Conservation (phyloP, 1,139 yeast genomes). For the Candida frijolesensis region DNA sequence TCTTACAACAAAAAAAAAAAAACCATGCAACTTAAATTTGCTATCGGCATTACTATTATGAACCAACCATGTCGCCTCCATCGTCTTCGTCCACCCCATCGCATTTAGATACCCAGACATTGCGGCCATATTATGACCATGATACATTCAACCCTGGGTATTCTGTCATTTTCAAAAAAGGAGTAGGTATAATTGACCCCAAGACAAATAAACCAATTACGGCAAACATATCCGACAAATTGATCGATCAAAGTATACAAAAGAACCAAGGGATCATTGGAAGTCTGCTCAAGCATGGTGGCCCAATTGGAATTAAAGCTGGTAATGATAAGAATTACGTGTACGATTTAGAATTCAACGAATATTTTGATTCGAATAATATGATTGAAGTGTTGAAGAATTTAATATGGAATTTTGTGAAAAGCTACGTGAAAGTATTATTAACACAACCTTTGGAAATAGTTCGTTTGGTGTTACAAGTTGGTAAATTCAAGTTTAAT, state of each 20-base stretch:
- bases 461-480: slow-evolving; percentile 75
- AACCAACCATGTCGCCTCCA: background rate
- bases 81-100: slow-evolving; percentile 1
- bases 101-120: slow-evolving; percentile 17
- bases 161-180: slow-evolving; percentile 61
- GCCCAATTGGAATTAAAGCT: slow-evolving; percentile 22
- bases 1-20: background rate
- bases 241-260: slow-evolving; percentile 18
- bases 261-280: slow-evolving; percentile 15
- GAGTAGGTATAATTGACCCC: slow-evolving; percentile 56
- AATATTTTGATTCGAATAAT: slow-evolving; percentile 62
- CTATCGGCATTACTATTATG: background rate
- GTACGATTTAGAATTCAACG: slow-evolving; percentile 67
- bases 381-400: slow-evolving; percentile 56
- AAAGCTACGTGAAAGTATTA: slow-evolving; percentile 67
- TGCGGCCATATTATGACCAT: slow-evolving; percentile 76
- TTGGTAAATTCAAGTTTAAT: slow-evolving; percentile 56
- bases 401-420: slow-evolving; percentile 60
- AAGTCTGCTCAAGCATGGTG: slow-evolving; percentile 16
- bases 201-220: slow-evolving; percentile 39
- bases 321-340: slow-evolving; percentile 47
- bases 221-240: slow-evolving; percentile 23
- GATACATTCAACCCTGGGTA: slow-evolving; percentile 70
- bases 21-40: background rate
- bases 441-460: slow-evolving; percentile 90